Evolutionary conservation across 352 stramenopile genomes (phyloP).

Genomic region (Pythium aquatile): DNA sequence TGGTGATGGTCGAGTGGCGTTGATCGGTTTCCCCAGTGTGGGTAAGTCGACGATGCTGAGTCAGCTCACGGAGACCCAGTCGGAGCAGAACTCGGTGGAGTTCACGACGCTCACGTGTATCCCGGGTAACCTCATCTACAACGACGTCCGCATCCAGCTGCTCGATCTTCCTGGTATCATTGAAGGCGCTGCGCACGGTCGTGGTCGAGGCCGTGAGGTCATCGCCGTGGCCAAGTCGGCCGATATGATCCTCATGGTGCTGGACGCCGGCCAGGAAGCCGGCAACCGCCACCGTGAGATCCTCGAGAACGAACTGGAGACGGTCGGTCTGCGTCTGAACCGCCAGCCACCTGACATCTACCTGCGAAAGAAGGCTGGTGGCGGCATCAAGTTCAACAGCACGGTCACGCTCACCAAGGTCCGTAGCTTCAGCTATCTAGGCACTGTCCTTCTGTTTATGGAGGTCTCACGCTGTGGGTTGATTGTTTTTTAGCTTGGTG

Average conservation of each 20-base stretch:
- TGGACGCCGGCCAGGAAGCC: slow-evolving; percentile 98
- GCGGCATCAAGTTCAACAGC: slow-evolving; percentile 95
- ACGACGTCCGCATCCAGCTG: slow-evolving; percentile 96
- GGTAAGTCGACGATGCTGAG: slow-evolving; percentile 88
- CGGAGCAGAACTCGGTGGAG: slow-evolving; percentile 95
- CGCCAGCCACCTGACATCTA: slow-evolving; percentile 96
- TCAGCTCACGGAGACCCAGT: slow-evolving; percentile 96
- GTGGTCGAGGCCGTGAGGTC: slow-evolving; percentile 97
- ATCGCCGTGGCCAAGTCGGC: slow-evolving; percentile 98
- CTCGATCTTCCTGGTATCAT: slow-evolving; percentile 99
- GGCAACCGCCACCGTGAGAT: slow-evolving; percentile 96
- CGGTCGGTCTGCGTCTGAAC: slow-evolving; percentile 97
- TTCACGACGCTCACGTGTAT: slow-evolving; percentile 99
- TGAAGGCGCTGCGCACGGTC: slow-evolving; percentile 98
- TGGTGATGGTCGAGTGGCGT: slow-evolving; percentile 95
- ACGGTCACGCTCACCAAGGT: slow-evolving; percentile 95
- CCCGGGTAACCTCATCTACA: slow-evolving; percentile 95
- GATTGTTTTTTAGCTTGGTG: slow-evolving; percentile 52
- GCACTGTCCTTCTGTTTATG: slow-evolving; percentile 2
- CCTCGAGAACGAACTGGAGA: slow-evolving; percentile 98
- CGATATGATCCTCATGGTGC: slow-evolving; percentile 99
- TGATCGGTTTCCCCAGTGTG: slow-evolving; percentile 94
- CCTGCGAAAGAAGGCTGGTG: slow-evolving; percentile 93
- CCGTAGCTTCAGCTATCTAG: neutral
- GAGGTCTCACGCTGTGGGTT: slow-evolving; percentile 6